Conservation (phyloP, 2,329 filamentous ascomycete species). For the Camillea tinctor region DNA sequence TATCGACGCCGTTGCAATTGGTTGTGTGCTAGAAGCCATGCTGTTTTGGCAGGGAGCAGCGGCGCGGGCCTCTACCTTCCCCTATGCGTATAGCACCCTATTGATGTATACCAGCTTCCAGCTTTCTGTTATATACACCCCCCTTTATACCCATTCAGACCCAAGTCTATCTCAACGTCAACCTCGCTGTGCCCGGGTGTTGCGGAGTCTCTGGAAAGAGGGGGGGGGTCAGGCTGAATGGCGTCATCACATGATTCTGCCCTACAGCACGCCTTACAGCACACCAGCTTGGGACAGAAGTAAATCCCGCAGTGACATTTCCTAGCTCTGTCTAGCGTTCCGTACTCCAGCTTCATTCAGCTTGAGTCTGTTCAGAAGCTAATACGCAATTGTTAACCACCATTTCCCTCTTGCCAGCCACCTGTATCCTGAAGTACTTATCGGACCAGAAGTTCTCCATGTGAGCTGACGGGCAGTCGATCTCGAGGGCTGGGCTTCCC, state of each 20-base stretch:
- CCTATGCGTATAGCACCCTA: neutral
- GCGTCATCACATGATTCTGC: neutral
- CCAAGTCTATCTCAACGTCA: neutral
- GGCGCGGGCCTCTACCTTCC: neutral
- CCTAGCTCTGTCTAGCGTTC: neutral
- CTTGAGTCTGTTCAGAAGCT: neutral
- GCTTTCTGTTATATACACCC: neutral
- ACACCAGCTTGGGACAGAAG: neutral
- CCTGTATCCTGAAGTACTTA: neutral
- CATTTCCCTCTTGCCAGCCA: neutral
- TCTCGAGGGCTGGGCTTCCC: neutral
- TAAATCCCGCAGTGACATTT: neutral
- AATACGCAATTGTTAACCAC: neutral
- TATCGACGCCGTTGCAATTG: neutral
- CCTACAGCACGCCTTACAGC: neutral
- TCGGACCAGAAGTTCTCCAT: neutral
- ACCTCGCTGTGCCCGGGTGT: neutral
- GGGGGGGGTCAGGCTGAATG: neutral
- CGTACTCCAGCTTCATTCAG: neutral
- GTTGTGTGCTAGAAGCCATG: neutral
- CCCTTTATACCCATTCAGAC: neutral
- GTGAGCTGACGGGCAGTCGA: neutral
- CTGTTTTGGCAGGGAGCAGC: neutral
- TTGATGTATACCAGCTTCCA: neutral
- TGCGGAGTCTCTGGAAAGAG: neutral